Evolutionary conservation across 768 basidiomycete genomes (phyloP).

Genomic region (Lactifluus pinguis): DNA sequence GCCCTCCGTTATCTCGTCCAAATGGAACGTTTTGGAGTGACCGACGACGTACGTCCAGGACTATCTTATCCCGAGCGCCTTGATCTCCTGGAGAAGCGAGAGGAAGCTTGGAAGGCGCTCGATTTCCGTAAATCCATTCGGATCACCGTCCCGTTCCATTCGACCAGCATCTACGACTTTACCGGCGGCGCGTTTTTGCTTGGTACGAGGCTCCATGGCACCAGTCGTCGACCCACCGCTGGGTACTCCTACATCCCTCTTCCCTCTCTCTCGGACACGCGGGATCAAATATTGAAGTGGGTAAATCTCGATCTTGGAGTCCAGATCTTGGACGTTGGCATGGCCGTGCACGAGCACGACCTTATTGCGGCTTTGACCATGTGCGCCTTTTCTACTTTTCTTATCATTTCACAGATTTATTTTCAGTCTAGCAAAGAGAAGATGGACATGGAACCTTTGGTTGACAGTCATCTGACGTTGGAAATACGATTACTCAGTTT

Average conservation of each 20-base stretch:
- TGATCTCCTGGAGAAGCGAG: conserved; percentile 5
- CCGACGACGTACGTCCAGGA: conserved; percentile 2
- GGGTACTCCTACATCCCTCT: conserved; percentile 12
- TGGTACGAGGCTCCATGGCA: conserved; percentile 5
- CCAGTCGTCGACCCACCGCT: background rate
- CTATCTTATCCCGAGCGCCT: conserved; percentile 8
- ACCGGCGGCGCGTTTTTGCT: conserved; percentile 18
- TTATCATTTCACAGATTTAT: background rate
- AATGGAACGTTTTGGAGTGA: conserved; percentile 9
- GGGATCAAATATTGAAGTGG: background rate
- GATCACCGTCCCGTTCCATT: conserved; percentile 8
- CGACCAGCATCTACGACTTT: conserved; percentile 19
- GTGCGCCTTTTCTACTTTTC: conserved; percentile 3
- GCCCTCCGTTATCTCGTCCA: conserved; percentile 13
- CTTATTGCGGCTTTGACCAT: conserved; percentile 12
- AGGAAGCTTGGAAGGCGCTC: conserved; percentile 11
- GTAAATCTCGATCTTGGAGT: background rate
- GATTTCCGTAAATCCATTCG: background rate
- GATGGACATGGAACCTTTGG: background rate
- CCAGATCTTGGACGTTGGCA: conserved; percentile 15
- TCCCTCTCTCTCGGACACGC: conserved; percentile 1
- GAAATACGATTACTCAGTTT: conserved; percentile 15
- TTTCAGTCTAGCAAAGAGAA: background rate
- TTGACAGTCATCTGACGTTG: background rate
- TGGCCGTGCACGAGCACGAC: conserved; percentile 17